Conservation (phyloP, 306 rosid species). For the Citrullus amarus region DNA sequence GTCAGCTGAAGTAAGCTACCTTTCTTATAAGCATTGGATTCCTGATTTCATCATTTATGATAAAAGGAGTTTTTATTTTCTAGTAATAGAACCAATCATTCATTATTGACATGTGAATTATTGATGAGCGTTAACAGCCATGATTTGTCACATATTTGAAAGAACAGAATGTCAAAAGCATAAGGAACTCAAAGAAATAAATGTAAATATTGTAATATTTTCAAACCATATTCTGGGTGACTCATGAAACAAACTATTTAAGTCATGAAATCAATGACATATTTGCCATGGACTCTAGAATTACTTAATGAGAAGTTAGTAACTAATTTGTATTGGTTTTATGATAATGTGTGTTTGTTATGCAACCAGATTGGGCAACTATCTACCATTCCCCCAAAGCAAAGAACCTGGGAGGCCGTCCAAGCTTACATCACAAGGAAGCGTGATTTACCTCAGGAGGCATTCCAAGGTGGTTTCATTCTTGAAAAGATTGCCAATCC, state of each 20-base stretch:
- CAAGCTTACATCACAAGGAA: constrained; percentile 38
- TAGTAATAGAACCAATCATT: not conserved
- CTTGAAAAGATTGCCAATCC: constrained; percentile 65
- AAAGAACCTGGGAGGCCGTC: constrained; percentile 59
- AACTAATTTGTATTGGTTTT: not conserved
- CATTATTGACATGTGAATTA: not conserved
- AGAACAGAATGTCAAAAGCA: not conserved
- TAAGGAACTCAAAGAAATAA: not conserved
- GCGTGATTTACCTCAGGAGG: constrained; percentile 55
- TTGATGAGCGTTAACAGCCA: not conserved
- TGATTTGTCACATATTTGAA: not conserved
- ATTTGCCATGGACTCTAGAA: not conserved
- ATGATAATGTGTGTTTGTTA: constrained; percentile 1
- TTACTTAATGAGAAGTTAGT: not conserved
- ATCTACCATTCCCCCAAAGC: constrained; percentile 82
- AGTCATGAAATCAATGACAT: not conserved
- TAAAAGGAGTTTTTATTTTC: not conserved
- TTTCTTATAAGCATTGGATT: not conserved
- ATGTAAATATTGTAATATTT: not conserved
- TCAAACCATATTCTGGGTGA: not conserved
- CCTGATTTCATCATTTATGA: not conserved
- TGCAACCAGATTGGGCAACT: constrained; percentile 77
- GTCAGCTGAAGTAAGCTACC: constrained; percentile 77
- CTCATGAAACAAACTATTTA: not conserved
- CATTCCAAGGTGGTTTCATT: constrained; percentile 81